Base-by-base conservation (phyloP, 805 yeast species). In the Kazachstania bromeliacearum region DNA sequence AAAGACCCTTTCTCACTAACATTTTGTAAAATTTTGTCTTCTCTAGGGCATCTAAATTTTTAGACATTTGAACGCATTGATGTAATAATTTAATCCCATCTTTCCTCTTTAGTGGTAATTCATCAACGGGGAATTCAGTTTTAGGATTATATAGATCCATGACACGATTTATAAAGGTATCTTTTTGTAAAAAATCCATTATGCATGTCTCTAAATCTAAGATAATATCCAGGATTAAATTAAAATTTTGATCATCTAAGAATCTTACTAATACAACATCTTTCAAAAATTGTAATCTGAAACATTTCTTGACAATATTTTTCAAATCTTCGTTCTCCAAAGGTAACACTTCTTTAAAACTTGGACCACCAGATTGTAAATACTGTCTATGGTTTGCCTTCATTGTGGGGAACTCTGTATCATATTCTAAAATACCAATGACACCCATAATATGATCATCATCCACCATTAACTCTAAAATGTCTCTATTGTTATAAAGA, bases 371-470 rank as follows among this genome's bases (percentile, higher is more conserved):
- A 5, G 78, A 60, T 31, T 75, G 74, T 22, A 85, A 55, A 50
- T 73, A 80, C 16, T 73, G 74, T 35, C 96, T 64, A 60, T 84
- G 85, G 47, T 84, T 80, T 4, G 95, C 85, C 57, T 85, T 87
- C 44, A 70, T 68, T 10, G 68, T 67, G 1, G 96, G 95, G 49
- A 72, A 85, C 38, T 84, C 94, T 0, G 92, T 82, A 55, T 92
- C 96, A 57, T 85, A 81, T 57, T 92, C 98, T 32, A 89, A 60
- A 9, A 85, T 80, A 1, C 95, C 95, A 9, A 79, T 71, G 3
- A 85, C 61, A 1, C 82, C 81, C 48, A 66, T 50, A 31, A 79
- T 66, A 28, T 64, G 49, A 6, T 66, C 67, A 41, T 76, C 80
- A 10, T 66, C 67, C 2, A 77, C 60, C 40, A 82, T 63, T n/a